Base-by-base conservation (phyloP, 208 protist species). In the Trypanosoma mega region DNA sequence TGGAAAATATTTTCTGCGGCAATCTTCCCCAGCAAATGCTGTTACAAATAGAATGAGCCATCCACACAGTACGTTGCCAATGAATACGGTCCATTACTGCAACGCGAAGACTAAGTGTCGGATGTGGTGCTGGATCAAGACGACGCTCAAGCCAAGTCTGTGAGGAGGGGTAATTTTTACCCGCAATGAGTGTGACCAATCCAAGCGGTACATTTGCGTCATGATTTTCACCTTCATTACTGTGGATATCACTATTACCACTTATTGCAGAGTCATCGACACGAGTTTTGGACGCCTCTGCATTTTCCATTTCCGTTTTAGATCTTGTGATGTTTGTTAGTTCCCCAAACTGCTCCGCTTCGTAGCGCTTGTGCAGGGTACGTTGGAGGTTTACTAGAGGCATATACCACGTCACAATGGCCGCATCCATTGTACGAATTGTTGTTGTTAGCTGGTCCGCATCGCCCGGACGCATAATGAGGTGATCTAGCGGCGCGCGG, bases 51-150 rank as follows among this genome's bases (percentile, higher is more conserved):
- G 72, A 84, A 3, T 76, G 67, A 1, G 74, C 83, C 57, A 89
- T 62, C 84, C 87, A 93, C 24, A 62, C 77, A 14, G 83, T 93
- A 57, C 83, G 87, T 62, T 91, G 87, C 84, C 87, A 93, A 65
- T 90, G 79, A 52, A 91, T 80, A 54, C 87, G 83, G 56, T 93
- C 87, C 54, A 89, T 63, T 18, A 90, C 83, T 50, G 80, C 74
- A 29, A 90, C 56, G 20, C 83, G 83, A 45, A 93, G 70, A 49
- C 74, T 86, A 9, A 93, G 58, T 37, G 82, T 90, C 20, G 82
- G 55, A 67, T 93, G 83, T 24, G 87, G 87, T 18, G 81, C 79
- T 0, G 87, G 83, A 65, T 93, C 87, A 0, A 91, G 41, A 20
- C 52, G 20, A 11, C 64, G 57, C 67, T 90, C 82, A 2, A 90